Evolutionary conservation across 495 filamentous ascomycete species (phyloP), one percentile per base, ranked within the genome.

Genomic region (Beverwykella pulmonaria): DNA sequence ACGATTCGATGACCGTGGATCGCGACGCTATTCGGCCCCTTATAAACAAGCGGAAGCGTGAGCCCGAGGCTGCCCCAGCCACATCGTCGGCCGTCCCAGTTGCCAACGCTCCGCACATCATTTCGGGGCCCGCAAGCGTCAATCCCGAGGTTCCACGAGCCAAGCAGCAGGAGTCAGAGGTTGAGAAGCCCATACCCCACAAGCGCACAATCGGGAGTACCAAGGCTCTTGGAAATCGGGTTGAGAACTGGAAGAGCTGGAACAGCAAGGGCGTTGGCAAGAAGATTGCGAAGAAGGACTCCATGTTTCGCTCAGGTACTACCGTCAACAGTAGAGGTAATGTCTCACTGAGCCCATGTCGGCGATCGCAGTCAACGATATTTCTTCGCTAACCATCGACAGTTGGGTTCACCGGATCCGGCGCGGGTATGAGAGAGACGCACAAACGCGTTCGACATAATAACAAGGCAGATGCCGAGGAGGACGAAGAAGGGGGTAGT

Each of bases 341-440:
- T 44, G 6, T 44, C 39, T 44, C 39, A 34, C 12, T 34, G 30
- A 34, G 30, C 5, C 39, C 17, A 10, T 44, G 3, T 14, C 2
- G 9, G 39, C 39, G 39, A 12, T n/a, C 6, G 39, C 39, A 3
- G 9, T 15, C 6, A 44, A 2, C 15, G 23, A 14, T 39, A 68
- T 73, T 71, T 54, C 23, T 57, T 34, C 49, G 41, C 79, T 84
- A 76, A 84, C 72, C 2, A 65, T 66, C 49, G 25, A 63, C 58
- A 96, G 94, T 98, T 68, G 94, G 94, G 17, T 96, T 97, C 72
- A 97, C 92, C 17, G 94, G 94, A 44, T 96, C 92, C 44, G 94
- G 94, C 34, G 91, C 94, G 74, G 82, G 87, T 58, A 97, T 97
- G 94, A 89, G 92, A 70, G 96, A 96, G 73, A 93, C 97, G 75